These are phyloP conservation scores for Plasmodium coatneyi DNA, from an alignment of 169 alveolate genomes.

Conservation along the genomic window DNA sequence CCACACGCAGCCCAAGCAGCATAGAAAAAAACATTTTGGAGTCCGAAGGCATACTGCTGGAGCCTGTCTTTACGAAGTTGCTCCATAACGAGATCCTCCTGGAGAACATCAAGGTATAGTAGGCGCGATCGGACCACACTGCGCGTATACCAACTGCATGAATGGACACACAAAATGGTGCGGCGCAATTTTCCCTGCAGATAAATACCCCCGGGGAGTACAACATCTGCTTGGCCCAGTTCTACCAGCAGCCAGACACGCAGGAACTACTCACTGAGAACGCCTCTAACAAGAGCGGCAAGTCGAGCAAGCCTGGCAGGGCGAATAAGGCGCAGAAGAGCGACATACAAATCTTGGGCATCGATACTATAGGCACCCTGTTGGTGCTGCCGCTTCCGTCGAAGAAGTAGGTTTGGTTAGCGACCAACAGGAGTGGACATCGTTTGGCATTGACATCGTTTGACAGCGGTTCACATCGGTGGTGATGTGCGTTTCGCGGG, in stretches of 20 bases:
- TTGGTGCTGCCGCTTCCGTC: slow-evolving; percentile 27
- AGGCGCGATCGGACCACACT: background rate
- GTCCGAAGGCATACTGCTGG: slow-evolving; percentile 15
- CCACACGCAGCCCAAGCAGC: background rate
- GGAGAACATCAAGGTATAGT: slow-evolving; percentile 34
- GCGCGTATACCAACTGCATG: background rate
- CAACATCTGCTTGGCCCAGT: slow-evolving; percentile 29
- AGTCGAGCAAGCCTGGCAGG: background rate
- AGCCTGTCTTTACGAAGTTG: slow-evolving; percentile 22
- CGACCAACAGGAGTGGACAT: background rate
- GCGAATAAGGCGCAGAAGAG: slow-evolving; percentile 3
- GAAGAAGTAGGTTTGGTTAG: background rate
- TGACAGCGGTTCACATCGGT: too few species aligned
- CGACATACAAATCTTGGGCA: slow-evolving; percentile 24
- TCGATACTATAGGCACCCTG: slow-evolving; percentile 38
- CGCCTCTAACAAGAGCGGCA: background rate
- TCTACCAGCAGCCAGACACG: slow-evolving; percentile 7
- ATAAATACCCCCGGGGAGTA: slow-evolving; percentile 35
- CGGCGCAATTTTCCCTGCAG: background rate
- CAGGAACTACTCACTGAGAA: slow-evolving; percentile 27
- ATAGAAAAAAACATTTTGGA: slow-evolving; percentile 27
- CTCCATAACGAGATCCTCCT: slow-evolving; percentile 22
- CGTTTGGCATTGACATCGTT: too few species aligned
- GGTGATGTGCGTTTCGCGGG: background rate
- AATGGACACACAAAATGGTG: background rate